Percentiles rank a stretch among this genome's conserved stretches.
Conservation (phyloP, 768 basidiomycete species). For the Daedaleopsis sinensis region DNA sequence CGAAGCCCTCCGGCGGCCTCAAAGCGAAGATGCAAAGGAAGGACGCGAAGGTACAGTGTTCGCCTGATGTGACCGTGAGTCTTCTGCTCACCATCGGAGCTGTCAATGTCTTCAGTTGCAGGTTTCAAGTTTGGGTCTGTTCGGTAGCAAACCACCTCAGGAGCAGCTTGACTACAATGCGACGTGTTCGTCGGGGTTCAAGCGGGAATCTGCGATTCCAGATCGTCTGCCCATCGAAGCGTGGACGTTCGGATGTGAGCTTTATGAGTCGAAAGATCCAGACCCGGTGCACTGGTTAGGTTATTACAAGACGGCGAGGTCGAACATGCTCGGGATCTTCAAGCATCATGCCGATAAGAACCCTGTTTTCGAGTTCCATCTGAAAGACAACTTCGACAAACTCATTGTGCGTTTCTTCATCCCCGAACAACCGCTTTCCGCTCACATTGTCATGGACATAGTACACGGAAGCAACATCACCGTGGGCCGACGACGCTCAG, state of each 20-base stretch:
- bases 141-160: background rate
- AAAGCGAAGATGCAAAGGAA: conserved; percentile 6
- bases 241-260: conserved; percentile 11
- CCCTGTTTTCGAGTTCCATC: background rate
- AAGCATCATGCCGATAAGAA: background rate
- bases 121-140: background rate
- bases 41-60: conserved; percentile 1
- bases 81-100: too few species aligned
- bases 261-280: background rate
- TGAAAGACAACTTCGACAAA: background rate
- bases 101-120: background rate
- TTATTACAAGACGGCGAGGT: background rate
- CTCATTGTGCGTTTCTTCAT: background rate
- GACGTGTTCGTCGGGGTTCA: conserved; percentile 4
- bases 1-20: background rate
- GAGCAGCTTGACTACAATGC: background rate
- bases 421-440: background rate
- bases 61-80: too few species aligned
- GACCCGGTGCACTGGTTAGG: conserved; percentile 4
- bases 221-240: conserved; percentile 5
- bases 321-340: background rate
- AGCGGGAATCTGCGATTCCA: background rate
- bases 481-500: too few species aligned
- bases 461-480: background rate
- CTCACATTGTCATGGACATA: background rate